These are phyloP conservation scores for Amaranthus hypochondriacus DNA, from an alignment of 148 eudicot genomes.

Conservation along the genomic window DNA sequence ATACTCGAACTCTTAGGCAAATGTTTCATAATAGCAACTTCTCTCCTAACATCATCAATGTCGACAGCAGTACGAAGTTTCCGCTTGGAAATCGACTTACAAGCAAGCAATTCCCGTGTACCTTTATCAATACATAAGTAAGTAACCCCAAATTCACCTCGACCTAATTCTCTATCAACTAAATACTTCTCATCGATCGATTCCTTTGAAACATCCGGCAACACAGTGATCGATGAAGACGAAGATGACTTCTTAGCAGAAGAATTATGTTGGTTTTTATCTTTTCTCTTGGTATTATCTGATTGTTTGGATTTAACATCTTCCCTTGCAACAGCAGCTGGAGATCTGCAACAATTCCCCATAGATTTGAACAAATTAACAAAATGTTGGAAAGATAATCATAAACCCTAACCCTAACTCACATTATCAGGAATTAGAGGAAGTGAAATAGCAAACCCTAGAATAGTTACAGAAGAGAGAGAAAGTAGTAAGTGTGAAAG, in stretches of 20 bases:
- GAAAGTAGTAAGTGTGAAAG: slow-evolving; percentile 11
- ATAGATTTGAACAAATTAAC: slow-evolving; percentile 22
- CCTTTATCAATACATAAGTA: slow-evolving; percentile 64
- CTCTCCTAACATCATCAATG: slow-evolving; percentile 83
- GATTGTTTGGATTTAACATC: slow-evolving; percentile 67
- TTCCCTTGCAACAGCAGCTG: slow-evolving; percentile 82
- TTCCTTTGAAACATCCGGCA: slow-evolving; percentile 43
- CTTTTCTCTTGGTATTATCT: slow-evolving; percentile 29
- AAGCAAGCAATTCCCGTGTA: slow-evolving; percentile 58
- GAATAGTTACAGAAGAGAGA: slow-evolving; percentile 12
- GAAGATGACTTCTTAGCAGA: slow-evolving; percentile 22
- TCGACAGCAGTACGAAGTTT: slow-evolving; percentile 85
- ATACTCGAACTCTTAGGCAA: slow-evolving; percentile 67
- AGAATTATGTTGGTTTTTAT: slow-evolving; percentile 21
- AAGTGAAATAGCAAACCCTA: slow-evolving; percentile 16
- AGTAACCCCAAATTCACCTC: slow-evolving; percentile 90
- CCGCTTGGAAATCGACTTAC: slow-evolving; percentile 89
- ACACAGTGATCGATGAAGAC: slow-evolving; percentile 36
- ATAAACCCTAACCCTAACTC: slow-evolving; percentile 37
- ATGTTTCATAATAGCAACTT: slow-evolving; percentile 91
- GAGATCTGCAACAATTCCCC: slow-evolving; percentile 99
- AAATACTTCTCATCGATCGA: slow-evolving; percentile 74
- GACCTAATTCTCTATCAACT: slow-evolving; percentile 68
- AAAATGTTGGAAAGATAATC: slow-evolving; percentile 16
- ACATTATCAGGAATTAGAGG: slow-evolving; percentile 15